Evolutionary conservation across 2,329 filamentous ascomycete genomes (phyloP).

Genomic region (Botryotinia narcissicola): DNA sequence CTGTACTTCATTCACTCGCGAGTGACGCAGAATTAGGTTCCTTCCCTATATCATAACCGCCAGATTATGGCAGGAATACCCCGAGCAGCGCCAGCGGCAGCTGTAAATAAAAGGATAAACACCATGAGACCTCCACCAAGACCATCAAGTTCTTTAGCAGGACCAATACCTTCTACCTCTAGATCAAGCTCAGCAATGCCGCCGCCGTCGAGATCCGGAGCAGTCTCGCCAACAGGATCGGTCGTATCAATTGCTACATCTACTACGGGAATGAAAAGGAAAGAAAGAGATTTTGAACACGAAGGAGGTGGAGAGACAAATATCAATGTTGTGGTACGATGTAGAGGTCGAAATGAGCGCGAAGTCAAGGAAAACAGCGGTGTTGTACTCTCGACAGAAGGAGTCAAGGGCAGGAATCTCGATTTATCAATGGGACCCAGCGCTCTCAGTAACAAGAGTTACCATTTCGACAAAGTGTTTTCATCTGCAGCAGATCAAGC

Average conservation of each 20-base stretch:
- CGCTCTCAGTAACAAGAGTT: conserved; percentile 91
- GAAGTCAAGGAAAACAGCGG: conserved; percentile 94
- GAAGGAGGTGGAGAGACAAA: conserved; percentile 82
- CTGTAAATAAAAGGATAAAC: conserved; percentile 48
- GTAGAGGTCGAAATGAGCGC: conserved; percentile 85
- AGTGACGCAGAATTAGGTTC: neutral
- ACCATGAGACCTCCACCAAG: conserved; percentile 54
- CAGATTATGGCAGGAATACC: conserved; percentile 52
- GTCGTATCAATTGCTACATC: conserved; percentile 54
- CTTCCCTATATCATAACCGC: conserved; percentile 19
- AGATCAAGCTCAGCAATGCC: conserved; percentile 47
- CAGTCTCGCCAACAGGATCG: conserved; percentile 66
- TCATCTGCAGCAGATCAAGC: conserved; percentile 90
- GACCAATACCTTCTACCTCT: conserved; percentile 27
- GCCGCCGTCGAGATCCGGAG: conserved; percentile 33
- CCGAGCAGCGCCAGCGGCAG: conserved; percentile 46
- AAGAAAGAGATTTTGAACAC: conserved; percentile 78
- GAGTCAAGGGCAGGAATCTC: conserved; percentile 80
- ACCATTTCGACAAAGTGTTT: conserved; percentile 96
- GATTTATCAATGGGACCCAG: conserved; percentile 90
- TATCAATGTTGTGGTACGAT: conserved; percentile 95
- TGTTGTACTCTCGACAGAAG: conserved; percentile 84
- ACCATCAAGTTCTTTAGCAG: conserved; percentile 43
- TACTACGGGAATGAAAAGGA: conserved; percentile 69
- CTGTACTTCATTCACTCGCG: neutral